Base-by-base conservation (phyloP, 2,329 filamentous ascomycete genomes). In the Beauveria brongniartii region DNA sequence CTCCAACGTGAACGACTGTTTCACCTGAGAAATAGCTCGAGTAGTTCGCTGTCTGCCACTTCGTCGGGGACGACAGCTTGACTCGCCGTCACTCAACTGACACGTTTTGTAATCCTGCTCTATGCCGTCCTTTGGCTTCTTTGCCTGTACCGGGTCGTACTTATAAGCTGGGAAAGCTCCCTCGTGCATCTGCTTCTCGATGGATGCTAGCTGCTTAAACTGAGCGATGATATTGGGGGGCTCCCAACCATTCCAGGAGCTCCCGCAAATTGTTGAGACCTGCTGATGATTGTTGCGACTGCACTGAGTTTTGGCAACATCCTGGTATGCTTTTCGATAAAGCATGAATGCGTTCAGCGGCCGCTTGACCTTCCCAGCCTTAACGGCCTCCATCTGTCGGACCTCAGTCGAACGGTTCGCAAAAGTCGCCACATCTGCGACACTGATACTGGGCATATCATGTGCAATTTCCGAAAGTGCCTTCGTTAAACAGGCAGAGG, bases 291-390 rank as follows among this genome's bases (percentile, higher is more conserved):
- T 97, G 73, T 94, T 93, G 68, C 94, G 86, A 16, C 84, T 78
- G 67, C 89, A 90, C 80, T 87, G 90, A 56, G 84, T 80, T 74
- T 96, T 96, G 62, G 90, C 91, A 37, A 92, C 82, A 64, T 94
- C 90, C 63, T 95, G 90, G 70, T 91, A 97, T 7, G 91, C 91
- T 66, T 94, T 96, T 47, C 94, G 88, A 73, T 99, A 99, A 55
- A 99, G 80, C 89, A 99, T 96, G 77, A 97, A 99, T 1, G 91
- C 93, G 73, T 99, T 99, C 88, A 97, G 96, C 3, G 94, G 92
- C 34, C 94, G 83, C 68, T 93, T 91, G 66, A 97, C 83, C 71
- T 92, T 92, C 28, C 90, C 90, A 41, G 85, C 78, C 68, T 87
- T 91, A 61, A 85, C 82, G 67, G 84, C 82, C 48, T 85, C 92